Conservation (phyloP, 1,139 yeast genomes). For the Blastobotrys indianensis region DNA sequence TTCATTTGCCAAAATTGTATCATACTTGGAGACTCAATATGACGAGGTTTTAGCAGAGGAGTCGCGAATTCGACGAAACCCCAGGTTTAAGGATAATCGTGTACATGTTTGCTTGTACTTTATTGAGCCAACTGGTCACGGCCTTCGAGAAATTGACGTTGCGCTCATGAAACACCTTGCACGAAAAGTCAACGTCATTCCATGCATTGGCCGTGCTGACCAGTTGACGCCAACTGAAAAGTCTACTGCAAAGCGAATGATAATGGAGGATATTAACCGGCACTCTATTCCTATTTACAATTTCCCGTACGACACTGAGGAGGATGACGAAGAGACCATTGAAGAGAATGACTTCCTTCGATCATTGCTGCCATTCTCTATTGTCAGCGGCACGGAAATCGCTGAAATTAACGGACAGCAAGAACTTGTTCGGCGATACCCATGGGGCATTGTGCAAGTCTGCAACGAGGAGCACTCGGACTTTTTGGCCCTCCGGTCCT, state of each 20-base stretch:
- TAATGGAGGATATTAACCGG: conserved; percentile 67
- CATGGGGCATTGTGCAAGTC: conserved; percentile 88
- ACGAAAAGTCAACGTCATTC: conserved; percentile 75
- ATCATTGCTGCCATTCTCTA: conserved; percentile 74
- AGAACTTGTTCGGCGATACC: conserved; percentile 75
- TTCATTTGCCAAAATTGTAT: conserved; percentile 64
- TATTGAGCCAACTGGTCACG: conserved; percentile 69
- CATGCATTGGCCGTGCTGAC: conserved; percentile 80
- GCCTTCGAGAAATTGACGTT: conserved; percentile 62
- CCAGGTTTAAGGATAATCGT: conserved; percentile 64
- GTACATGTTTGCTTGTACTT: conserved; percentile 67
- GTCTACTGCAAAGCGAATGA: conserved; percentile 55
- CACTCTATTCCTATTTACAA: conserved; percentile 78
- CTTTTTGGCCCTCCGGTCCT: conserved; percentile 67
- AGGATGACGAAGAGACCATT: conserved; percentile 60
- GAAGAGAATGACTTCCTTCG: conserved; percentile 74
- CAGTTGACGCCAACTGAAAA: conserved; percentile 73
- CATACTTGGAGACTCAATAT: conserved; percentile 76
- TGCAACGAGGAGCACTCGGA: conserved; percentile 78
- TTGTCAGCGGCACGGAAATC: conserved; percentile 65
- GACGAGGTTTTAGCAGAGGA: conserved; percentile 90
- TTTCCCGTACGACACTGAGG: conserved; percentile 66
- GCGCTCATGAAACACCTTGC: conserved; percentile 71
- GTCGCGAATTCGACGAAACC: conserved; percentile 81
- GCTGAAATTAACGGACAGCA: conserved; percentile 55